Evolutionary conservation across 1,284 basidiomycete genomes (phyloP).

Genomic region (Flammula alnicola): DNA sequence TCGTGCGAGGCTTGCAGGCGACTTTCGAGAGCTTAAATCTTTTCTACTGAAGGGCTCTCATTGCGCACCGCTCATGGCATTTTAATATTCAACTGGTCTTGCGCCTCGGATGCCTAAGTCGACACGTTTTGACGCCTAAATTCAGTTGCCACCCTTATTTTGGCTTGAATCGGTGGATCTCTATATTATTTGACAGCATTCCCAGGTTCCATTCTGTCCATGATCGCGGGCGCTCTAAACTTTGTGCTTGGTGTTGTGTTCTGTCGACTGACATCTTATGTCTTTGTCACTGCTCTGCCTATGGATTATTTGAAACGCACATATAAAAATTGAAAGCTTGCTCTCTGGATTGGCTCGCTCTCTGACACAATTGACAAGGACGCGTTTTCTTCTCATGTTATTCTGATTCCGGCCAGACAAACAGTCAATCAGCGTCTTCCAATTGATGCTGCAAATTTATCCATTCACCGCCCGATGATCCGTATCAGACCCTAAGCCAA

Average conservation of each 20-base stretch:
- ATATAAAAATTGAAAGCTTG: too few relatives aligned
- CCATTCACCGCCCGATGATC: too few relatives aligned
- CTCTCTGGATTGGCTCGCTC: too few relatives aligned
- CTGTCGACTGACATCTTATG: slow-evolving; percentile 1
- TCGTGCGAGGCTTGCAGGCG: not conserved
- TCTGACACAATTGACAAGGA: too few relatives aligned
- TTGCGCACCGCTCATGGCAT: slow-evolving; percentile 8
- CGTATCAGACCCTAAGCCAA: too few relatives aligned
- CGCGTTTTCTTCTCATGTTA: too few relatives aligned
- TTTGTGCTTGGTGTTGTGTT: slow-evolving; percentile 2
- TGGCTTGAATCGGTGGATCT: slow-evolving; percentile 21
- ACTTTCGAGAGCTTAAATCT: not conserved
- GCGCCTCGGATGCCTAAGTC: slow-evolving; percentile 11
- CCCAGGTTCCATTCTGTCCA: not conserved
- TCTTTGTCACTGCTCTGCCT: not conserved
- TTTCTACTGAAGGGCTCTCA: slow-evolving; percentile 2
- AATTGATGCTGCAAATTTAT: too few relatives aligned
- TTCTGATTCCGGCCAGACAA: too few relatives aligned
- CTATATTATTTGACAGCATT: slow-evolving; percentile 7
- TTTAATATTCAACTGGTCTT: slow-evolving; percentile 12
- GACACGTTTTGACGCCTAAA: slow-evolving; percentile 7
- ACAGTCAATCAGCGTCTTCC: too few relatives aligned
- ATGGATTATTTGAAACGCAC: not conserved
- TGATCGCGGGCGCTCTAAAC: slow-evolving; percentile 10
- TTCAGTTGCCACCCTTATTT: slow-evolving; percentile 14